These are phyloP conservation scores for Macaranga tanarius DNA, from an alignment of 441 rosid species.

Conservation along the genomic window DNA sequence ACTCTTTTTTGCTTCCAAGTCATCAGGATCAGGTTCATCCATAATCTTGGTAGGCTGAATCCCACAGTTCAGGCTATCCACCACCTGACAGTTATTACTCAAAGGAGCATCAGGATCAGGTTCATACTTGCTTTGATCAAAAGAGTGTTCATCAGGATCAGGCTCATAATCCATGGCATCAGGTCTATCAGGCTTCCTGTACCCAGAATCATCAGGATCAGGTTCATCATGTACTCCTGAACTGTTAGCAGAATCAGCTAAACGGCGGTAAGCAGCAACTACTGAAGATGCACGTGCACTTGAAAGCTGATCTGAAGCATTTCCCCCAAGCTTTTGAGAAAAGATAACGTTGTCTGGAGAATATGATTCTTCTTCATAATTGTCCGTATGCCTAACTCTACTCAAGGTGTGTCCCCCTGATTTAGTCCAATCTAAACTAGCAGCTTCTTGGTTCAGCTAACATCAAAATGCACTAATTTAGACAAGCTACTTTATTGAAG, in stretches of 20 bases:
- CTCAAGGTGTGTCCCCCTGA: slow-evolving; percentile 67
- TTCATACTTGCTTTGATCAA: slow-evolving; percentile 30
- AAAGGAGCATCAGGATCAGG: slow-evolving; percentile 56
- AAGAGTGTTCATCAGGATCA: slow-evolving; percentile 40
- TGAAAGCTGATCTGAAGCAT: slow-evolving; percentile 41
- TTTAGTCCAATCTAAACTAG: slow-evolving; percentile 88
- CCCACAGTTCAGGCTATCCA: slow-evolving; percentile 21
- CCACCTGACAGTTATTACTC: slow-evolving; percentile 11
- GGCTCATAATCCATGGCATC: slow-evolving; percentile 26
- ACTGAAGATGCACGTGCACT: slow-evolving; percentile 78
- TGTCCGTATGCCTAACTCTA: slow-evolving; percentile 33
- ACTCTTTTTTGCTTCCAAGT: slow-evolving; percentile 31
- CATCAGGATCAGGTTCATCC: slow-evolving; percentile 68
- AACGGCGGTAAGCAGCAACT: slow-evolving; percentile 81
- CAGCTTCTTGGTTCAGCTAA: slow-evolving; percentile 89
- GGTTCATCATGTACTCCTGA: slow-evolving; percentile 57
- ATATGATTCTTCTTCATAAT: slow-evolving; percentile 43
- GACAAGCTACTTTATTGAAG: slow-evolving; percentile 10
- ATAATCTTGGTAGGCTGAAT: slow-evolving; percentile 24
- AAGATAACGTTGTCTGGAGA: slow-evolving; percentile 29
- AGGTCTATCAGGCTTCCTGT: slow-evolving; percentile 21
- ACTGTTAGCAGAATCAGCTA: slow-evolving; percentile 33
- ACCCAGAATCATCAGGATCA: slow-evolving; percentile 58
- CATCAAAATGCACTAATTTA: slow-evolving; percentile 16
- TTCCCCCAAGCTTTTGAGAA: slow-evolving; percentile 78